phyloP scores from a whole-genome alignment of 345 rosid species.

The Diplotaxis tenuifolia region DNA sequence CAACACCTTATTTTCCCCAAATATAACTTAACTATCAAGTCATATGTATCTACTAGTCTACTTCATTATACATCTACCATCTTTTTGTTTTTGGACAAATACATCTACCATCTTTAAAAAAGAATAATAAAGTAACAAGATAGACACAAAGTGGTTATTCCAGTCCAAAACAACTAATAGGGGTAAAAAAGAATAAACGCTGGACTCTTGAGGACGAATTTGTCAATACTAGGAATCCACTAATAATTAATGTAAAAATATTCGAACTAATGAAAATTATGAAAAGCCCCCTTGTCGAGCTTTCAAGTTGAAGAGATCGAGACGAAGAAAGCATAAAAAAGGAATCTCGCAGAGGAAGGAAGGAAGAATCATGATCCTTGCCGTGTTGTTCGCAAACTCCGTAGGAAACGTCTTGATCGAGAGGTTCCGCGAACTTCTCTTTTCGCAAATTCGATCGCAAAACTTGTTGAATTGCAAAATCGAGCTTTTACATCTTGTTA shows the following conservation, averaged over 20 bases:
- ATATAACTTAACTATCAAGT: neutral
- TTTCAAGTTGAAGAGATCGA: neutral
- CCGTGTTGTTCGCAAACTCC: no score
- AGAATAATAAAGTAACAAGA: no score
- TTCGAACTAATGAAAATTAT: neutral
- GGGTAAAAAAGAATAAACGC: neutral
- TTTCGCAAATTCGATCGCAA: no score
- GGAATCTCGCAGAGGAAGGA: neutral
- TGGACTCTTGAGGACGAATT: neutral
- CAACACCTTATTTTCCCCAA: conserved; percentile 13
- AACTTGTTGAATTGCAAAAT: no score
- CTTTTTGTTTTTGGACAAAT: no score
- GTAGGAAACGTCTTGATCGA: no score
- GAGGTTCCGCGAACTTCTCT: no score
- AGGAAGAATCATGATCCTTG: no score
- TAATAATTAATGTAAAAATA: neutral
- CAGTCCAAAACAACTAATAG: neutral
- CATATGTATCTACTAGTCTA: neutral
- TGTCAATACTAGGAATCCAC: neutral
- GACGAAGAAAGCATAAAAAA: neutral
- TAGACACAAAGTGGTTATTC: neutral
- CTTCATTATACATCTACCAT: neutral
- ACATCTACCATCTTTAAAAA: no score
- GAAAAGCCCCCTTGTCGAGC: neutral
- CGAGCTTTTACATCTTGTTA: no score